Percentiles rank a stretch among this genome's conserved stretches.
Conservation (phyloP, 106 monocot species). For the Dioscorea dumetorum region DNA sequence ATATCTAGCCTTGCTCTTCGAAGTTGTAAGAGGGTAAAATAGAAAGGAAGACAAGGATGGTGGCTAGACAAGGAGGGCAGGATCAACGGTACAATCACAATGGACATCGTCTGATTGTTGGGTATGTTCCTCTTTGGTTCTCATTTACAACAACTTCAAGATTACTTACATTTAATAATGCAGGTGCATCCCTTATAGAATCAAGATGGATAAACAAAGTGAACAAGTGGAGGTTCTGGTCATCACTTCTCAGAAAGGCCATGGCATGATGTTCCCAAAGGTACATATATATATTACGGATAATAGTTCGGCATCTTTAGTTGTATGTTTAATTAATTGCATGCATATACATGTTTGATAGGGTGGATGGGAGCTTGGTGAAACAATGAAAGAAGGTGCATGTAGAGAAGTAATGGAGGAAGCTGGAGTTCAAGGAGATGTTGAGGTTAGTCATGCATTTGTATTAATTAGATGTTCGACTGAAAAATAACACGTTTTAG, state of each 20-base stretch:
- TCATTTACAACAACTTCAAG: neutral
- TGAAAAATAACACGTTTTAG: too few species aligned
- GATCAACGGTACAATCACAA: slow-evolving; percentile 14
- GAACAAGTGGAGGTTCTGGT: slow-evolving; percentile 16
- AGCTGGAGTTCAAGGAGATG: slow-evolving; percentile 66
- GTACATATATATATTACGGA: neutral
- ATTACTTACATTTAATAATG: too few species aligned
- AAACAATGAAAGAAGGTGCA: slow-evolving; percentile 52
- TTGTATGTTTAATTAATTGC: too few species aligned
- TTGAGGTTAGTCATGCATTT: slow-evolving; percentile 18
- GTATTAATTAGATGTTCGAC: too few species aligned
- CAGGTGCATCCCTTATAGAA: slow-evolving; percentile 20
- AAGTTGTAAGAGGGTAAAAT: too few species aligned
- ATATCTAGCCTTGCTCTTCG: too few species aligned
- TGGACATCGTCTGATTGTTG: slow-evolving; percentile 16
- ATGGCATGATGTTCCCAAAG: slow-evolving; percentile 27
- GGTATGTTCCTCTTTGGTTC: neutral
- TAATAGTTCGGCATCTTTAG: too few species aligned
- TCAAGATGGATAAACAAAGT: slow-evolving; percentile 1
- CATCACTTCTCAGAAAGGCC: slow-evolving; percentile 19
- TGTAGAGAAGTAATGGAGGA: slow-evolving; percentile 79
- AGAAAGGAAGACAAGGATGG: slow-evolving; percentile 1
- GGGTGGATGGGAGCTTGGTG: slow-evolving; percentile 90
- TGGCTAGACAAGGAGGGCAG: slow-evolving; percentile 12
- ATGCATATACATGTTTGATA: slow-evolving; percentile 5